Percentiles rank a stretch among this genome's conserved stretches.
phyloP scores from a whole-genome alignment of 2,329 filamentous ascomycete genomes.

The Coniochaeta sp. region DNA sequence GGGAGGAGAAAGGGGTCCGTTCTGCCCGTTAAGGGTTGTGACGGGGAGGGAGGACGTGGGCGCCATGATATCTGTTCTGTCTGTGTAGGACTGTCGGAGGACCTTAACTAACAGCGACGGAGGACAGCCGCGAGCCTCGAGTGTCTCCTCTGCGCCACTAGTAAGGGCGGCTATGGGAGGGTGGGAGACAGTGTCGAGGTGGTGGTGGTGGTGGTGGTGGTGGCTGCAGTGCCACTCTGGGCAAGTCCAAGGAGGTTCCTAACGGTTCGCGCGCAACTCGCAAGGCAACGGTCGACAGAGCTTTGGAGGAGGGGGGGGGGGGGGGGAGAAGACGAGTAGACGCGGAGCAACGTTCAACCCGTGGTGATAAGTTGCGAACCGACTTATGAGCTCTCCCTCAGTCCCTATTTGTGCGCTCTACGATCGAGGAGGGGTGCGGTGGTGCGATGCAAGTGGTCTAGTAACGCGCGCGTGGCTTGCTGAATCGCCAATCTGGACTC shows the following conservation, averaged over 20 bases:
- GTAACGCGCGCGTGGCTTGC: not conserved
- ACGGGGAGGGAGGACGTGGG: not conserved
- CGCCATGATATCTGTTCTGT: not conserved
- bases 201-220: not conserved
- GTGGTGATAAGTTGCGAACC: not conserved
- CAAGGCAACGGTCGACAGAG: not conserved
- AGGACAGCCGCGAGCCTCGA: not conserved
- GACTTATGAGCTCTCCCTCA: not conserved
- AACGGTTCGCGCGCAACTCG: not conserved
- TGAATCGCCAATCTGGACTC: not conserved
- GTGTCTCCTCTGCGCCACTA: not conserved
- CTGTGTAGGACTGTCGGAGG: not conserved
- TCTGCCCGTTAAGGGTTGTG: not conserved
- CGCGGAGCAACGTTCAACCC: not conserved
- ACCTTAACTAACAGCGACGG: not conserved
- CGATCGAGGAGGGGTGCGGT: not conserved
- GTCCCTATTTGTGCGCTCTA: not conserved
- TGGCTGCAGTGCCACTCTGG: too few species aligned
- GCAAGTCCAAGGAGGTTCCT: not conserved
- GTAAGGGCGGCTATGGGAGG: not conserved
- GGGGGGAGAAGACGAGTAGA: not conserved
- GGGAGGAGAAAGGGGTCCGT: not conserved
- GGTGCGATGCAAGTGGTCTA: not conserved
- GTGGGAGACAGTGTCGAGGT: not conserved
- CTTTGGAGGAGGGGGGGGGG: too few species aligned